Conservation (phyloP, 192 early-diverging fungal genomes). For the Coemansia sp. region DNA sequence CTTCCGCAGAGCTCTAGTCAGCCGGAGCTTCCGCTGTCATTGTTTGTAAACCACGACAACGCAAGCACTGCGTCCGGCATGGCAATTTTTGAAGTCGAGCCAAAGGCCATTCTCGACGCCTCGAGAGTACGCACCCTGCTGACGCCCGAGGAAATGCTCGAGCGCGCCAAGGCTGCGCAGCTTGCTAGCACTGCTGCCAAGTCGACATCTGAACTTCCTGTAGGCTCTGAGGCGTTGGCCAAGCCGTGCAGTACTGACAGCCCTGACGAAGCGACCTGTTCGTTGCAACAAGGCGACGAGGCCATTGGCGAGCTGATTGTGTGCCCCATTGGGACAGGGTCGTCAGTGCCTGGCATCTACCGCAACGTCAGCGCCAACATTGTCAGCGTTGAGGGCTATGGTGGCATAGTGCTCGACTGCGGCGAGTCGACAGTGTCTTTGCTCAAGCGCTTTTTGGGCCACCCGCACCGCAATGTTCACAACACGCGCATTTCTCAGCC, state of each 20-base stretch:
- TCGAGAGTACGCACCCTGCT: slow-evolving; percentile 23
- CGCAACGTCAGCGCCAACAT: slow-evolving; percentile 90
- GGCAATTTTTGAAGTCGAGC: slow-evolving; percentile 62
- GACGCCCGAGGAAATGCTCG: slow-evolving; percentile 30
- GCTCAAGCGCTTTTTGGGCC: slow-evolving; percentile 72
- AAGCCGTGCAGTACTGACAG: background rate
- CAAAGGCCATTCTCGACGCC: slow-evolving; percentile 55
- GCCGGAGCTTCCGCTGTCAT: slow-evolving; percentile 32
- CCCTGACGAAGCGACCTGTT: background rate
- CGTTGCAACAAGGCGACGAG: background rate
- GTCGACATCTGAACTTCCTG: background rate
- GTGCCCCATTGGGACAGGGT: slow-evolving; percentile 87
- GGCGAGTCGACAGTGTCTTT: slow-evolving; percentile 89
- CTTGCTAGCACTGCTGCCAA: background rate
- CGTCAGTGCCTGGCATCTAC: slow-evolving; percentile 82
- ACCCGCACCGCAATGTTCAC: slow-evolving; percentile 31
- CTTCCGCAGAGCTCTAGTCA: slow-evolving; percentile 62
- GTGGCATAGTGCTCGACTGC: slow-evolving; percentile 77
- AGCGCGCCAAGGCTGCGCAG: background rate
- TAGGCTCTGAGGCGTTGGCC: background rate
- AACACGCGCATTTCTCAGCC: slow-evolving; percentile 40
- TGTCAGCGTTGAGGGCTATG: slow-evolving; percentile 60
- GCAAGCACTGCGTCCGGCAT: slow-evolving; percentile 27
- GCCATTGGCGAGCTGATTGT: slow-evolving; percentile 23
- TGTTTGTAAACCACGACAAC: slow-evolving; percentile 15